These are phyloP conservation scores for Lodderomyces beijingensis DNA, from an alignment of 1,139 yeast species.

Conservation along the genomic window DNA sequence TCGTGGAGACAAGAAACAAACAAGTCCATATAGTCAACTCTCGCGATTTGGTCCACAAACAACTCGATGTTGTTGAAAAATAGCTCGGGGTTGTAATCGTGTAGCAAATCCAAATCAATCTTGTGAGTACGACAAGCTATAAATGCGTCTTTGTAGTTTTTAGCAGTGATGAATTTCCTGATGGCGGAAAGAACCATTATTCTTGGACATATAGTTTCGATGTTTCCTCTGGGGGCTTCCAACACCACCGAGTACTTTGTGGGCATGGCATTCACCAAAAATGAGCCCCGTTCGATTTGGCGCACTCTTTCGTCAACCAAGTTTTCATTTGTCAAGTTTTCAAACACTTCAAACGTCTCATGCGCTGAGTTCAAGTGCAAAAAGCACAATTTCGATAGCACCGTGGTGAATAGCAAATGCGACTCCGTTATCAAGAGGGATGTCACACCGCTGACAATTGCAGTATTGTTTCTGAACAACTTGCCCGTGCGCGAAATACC, in stretches of 20 bases:
- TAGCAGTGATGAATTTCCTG: constrained; percentile 57
- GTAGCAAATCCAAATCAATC: constrained; percentile 82
- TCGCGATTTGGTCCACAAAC: constrained; percentile 69
- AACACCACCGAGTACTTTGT: constrained; percentile 77
- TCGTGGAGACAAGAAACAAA: constrained; percentile 83
- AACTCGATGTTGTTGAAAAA: constrained; percentile 60
- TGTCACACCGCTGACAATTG: constrained; percentile 75
- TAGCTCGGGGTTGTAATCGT: constrained; percentile 76
- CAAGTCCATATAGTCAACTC: constrained; percentile 75
- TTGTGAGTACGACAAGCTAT: constrained; percentile 84
- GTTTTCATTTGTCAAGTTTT: constrained; percentile 17
- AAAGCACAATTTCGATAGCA: constrained; percentile 79
- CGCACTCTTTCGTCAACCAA: constrained; percentile 77
- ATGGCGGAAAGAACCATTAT: constrained; percentile 87
- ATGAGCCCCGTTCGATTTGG: constrained; percentile 85
- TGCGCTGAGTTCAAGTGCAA: constrained; percentile 56
- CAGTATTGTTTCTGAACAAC: constrained; percentile 58
- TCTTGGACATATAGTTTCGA: constrained; percentile 91
- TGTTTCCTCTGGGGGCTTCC: constrained; percentile 94
- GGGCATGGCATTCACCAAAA: constrained; percentile 76
- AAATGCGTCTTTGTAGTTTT: constrained; percentile 68
- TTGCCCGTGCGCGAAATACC: constrained; percentile 76
- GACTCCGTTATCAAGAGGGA: constrained; percentile 72
- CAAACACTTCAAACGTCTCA: constrained; percentile 23
- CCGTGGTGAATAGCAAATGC: constrained; percentile 80